Evolutionary conservation across 805 yeast genomes (phyloP).

Genomic region (Candida ovalis): DNA sequence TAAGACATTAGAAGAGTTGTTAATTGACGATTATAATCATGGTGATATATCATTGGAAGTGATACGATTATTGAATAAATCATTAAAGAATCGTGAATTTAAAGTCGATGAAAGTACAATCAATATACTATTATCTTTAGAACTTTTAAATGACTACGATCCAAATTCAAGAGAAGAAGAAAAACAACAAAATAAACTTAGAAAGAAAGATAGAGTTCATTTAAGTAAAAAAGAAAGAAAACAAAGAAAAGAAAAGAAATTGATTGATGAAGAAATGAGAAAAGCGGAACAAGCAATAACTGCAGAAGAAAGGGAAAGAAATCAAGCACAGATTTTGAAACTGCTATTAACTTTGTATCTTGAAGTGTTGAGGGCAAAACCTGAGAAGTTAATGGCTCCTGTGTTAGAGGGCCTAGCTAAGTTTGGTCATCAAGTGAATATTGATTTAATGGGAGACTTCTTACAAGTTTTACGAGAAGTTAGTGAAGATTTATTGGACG

Average conservation of each 20-base stretch:
- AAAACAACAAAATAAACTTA: conserved; percentile 46
- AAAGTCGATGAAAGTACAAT: conserved; percentile 81
- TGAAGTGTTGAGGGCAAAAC: conserved; percentile 64
- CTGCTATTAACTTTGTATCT: conserved; percentile 68
- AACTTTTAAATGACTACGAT: conserved; percentile 65
- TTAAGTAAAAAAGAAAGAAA: conserved; percentile 87
- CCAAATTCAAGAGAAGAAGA: conserved; percentile 54
- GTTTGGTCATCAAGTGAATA: conserved; percentile 88
- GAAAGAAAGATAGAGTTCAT: conserved; percentile 87
- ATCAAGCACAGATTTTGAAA: conserved; percentile 81
- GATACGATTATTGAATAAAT: conserved; percentile 61
- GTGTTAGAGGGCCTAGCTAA: conserved; percentile 89
- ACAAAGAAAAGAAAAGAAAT: conserved; percentile 78
- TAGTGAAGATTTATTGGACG: conserved; percentile 45
- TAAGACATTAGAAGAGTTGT: conserved; percentile 61
- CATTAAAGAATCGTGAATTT: conserved; percentile 68
- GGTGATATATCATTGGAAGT: conserved; percentile 81
- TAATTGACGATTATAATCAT: conserved; percentile 68
- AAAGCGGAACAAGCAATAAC: conserved; percentile 86
- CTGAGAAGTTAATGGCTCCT: conserved; percentile 70
- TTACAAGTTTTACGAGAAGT: conserved; percentile 85
- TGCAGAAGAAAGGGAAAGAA: conserved; percentile 78
- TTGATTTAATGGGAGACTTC: conserved; percentile 90
- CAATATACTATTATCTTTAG: conserved; percentile 65
- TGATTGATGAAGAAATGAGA: conserved; percentile 84